phyloP scores from a whole-genome alignment of 1,284 basidiomycete genomes.

The Peniophora sp. region DNA sequence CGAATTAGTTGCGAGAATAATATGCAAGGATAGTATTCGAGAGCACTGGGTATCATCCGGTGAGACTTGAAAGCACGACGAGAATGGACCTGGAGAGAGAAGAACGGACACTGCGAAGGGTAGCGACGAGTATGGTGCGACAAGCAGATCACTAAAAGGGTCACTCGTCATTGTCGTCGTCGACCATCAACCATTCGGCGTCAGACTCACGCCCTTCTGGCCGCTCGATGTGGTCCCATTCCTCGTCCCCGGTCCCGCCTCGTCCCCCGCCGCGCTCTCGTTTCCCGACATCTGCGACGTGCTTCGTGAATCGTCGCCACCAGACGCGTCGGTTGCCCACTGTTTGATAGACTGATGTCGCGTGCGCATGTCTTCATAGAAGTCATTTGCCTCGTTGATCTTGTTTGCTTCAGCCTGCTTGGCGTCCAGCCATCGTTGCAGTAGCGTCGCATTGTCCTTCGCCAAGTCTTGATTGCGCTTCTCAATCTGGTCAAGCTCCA shows the following conservation, averaged over 20 bases:
- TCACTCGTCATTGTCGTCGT: conserved; percentile 22
- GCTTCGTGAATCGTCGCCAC: conserved; percentile 18
- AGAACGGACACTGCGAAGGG: conserved; percentile 8
- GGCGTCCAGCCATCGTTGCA: conserved; percentile 93
- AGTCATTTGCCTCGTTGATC: conserved; percentile 89
- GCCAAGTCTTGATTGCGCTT: conserved; percentile 79
- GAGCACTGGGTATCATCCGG: conserved; percentile 10
- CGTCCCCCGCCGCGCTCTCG: conserved; percentile 47
- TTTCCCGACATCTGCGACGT: conserved; percentile 56
- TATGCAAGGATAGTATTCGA: conserved; percentile 1
- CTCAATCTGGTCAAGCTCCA: conserved; percentile 86
- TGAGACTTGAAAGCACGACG: too few species aligned
- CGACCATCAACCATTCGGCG: conserved; percentile 78
- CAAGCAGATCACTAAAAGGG: conserved; percentile 12
- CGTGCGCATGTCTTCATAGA: conserved; percentile 75
- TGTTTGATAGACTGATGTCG: conserved; percentile 50
- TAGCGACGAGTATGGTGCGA: conserved; percentile 5
- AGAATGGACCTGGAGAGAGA: conserved; percentile 5
- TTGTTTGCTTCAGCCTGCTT: conserved; percentile 90
- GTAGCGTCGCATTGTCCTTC: conserved; percentile 88
- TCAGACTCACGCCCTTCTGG: conserved; percentile 66
- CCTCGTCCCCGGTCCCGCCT: conserved; percentile 45
- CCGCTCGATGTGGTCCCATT: conserved; percentile 66
- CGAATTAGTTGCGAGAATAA: too few species aligned
- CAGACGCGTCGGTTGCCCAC: conserved; percentile 38